phyloP scores from a whole-genome alignment of 2,329 filamentous ascomycete species.

The Hortaea werneckii region DNA sequence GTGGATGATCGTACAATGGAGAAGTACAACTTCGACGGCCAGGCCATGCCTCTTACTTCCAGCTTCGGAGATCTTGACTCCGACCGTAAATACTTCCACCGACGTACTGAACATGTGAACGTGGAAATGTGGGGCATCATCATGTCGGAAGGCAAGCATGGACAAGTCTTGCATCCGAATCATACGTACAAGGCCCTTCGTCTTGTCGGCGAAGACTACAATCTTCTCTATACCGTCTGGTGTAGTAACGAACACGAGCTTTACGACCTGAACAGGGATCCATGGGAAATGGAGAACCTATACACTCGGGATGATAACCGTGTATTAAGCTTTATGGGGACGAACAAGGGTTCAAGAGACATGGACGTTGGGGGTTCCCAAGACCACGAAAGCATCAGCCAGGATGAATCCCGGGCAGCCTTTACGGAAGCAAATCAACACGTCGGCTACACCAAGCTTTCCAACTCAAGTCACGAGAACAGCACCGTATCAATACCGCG shows the following conservation, averaged over 20 bases:
- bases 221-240: constrained; percentile 58
- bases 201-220: constrained; percentile 34
- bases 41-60: constrained; percentile 24
- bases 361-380: not conserved
- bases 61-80: not conserved
- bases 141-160: constrained; percentile 23
- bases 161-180: constrained; percentile 11
- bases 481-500: not conserved
- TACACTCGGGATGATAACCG: not conserved
- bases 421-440: not conserved
- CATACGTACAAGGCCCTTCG: constrained; percentile 25
- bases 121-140: constrained; percentile 33
- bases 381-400: constrained; percentile 14
- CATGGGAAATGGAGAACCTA: not conserved
- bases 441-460: not conserved
- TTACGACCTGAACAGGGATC: constrained; percentile 37
- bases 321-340: not conserved
- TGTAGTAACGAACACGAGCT: constrained; percentile 58
- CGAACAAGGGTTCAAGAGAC: not conserved
- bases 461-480: not conserved
- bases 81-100: not conserved
- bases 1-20: constrained; percentile 18
- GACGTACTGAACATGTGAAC: constrained; percentile 26
- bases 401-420: constrained; percentile 9
- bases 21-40: constrained; percentile 21